Percentiles rank a stretch among this genome's conserved stretches.
Evolutionary conservation across 345 rosid genomes (phyloP).

Genomic region (Sonneratia alba): DNA sequence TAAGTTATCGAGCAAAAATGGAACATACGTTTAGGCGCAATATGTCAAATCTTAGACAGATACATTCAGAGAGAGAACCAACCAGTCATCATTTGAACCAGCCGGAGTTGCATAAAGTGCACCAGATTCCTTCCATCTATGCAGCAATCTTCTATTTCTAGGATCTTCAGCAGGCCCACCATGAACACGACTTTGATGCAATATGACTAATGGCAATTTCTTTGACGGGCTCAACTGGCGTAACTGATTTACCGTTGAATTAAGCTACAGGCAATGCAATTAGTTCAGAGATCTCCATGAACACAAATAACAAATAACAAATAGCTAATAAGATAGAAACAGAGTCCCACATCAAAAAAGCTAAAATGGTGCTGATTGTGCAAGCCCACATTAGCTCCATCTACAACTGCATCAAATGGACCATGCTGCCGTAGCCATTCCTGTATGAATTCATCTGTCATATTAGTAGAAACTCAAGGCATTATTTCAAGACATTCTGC

Average conservation of each 20-base stretch:
- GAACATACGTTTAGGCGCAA: neutral
- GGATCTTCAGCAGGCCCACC: constrained; percentile 63
- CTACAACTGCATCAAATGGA: constrained; percentile 89
- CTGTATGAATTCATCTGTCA: constrained; percentile 30
- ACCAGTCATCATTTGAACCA: constrained; percentile 99
- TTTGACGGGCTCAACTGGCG: constrained; percentile 56
- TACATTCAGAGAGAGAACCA: constrained; percentile 3
- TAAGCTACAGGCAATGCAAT: constrained; percentile 42
- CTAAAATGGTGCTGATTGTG: constrained; percentile 39
- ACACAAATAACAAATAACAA: neutral
- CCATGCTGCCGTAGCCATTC: constrained; percentile 79
- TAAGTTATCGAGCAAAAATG: neutral
- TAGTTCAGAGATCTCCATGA: constrained; percentile 3
- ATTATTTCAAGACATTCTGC: constrained; percentile 9
- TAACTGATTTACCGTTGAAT: constrained; percentile 38
- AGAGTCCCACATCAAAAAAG: constrained; percentile 50
- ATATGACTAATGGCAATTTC: constrained; percentile 67
- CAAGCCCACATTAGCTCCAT: constrained; percentile 80
- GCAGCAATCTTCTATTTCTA: constrained; percentile 51
- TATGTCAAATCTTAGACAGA: neutral
- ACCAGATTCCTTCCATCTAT: constrained; percentile 59
- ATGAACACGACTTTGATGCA: constrained; percentile 64
- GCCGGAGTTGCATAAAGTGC: constrained; percentile 79
- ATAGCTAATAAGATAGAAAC: neutral
- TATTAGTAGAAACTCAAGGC: constrained; percentile 14